These are phyloP conservation scores for Pseudomicrostroma phylloplanum DNA, from an alignment of 1,284 basidiomycete genomes.

Conservation along the genomic window DNA sequence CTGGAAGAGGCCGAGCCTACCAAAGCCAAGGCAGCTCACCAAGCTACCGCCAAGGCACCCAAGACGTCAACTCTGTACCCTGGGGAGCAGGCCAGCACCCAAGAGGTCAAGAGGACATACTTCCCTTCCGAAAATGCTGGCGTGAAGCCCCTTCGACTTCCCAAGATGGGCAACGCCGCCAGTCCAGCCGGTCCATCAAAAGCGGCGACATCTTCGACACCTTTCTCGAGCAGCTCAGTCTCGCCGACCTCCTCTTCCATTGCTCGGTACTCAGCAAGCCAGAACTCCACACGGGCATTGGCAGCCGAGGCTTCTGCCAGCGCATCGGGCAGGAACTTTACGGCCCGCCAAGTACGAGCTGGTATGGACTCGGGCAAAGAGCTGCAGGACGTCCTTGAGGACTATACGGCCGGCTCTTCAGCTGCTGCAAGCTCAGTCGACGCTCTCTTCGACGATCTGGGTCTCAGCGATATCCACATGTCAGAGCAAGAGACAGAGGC, in stretches of 20 bases:
- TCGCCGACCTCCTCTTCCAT: constrained; percentile 14
- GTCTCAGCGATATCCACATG: constrained; percentile 37
- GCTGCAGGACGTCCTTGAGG: constrained; percentile 22
- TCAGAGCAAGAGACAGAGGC: constrained; percentile 40
- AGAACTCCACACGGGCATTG: constrained; percentile 26
- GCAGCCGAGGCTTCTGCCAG: constrained; percentile 37
- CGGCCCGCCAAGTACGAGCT: constrained; percentile 6
- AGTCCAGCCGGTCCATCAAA: constrained; percentile 11
- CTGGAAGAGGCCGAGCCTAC: constrained; percentile 16
- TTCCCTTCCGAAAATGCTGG: constrained; percentile 31
- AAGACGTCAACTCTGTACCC: not conserved
- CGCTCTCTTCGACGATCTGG: constrained; percentile 41
- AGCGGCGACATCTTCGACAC: constrained; percentile 7
- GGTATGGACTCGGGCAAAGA: constrained; percentile 4
- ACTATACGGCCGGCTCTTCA: not conserved
- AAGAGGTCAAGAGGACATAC: constrained; percentile 19
- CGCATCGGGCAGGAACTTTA: constrained; percentile 21
- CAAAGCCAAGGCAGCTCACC: constrained; percentile 14
- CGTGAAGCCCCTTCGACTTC: constrained; percentile 36
- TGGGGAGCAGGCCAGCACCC: constrained; percentile 11
- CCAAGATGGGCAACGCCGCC: constrained; percentile 28
- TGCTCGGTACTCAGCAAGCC: constrained; percentile 26
- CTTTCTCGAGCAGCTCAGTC: constrained; percentile 15
- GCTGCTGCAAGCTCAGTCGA: constrained; percentile 16
- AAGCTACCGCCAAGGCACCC: constrained; percentile 5